A percentile compares a stretch with the other conserved stretches of the same genome.
phyloP scores from a whole-genome alignment of 495 filamentous ascomycete genomes.

The Penicillium chermesinum region DNA sequence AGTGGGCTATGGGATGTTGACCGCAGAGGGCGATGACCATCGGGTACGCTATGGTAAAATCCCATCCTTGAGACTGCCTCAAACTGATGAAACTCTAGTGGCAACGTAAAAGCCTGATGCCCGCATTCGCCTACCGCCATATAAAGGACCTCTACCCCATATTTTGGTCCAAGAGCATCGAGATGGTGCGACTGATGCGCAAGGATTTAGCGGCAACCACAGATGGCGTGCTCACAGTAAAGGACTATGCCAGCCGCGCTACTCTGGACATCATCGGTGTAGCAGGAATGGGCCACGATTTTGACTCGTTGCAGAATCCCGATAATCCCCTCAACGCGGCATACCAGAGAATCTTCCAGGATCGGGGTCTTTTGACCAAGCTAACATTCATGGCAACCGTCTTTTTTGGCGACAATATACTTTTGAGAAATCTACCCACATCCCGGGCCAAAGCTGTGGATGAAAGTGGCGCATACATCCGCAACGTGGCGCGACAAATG shows the following conservation, averaged over 20 bases:
- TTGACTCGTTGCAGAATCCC: slow-evolving; percentile 63
- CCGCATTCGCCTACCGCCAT: slow-evolving; percentile 80
- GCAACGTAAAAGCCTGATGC: slow-evolving; percentile 75
- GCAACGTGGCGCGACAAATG: slow-evolving; percentile 56
- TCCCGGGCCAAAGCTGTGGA: slow-evolving; percentile 59
- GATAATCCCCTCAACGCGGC: slow-evolving; percentile 56
- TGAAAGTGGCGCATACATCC: slow-evolving; percentile 52
- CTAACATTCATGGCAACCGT: slow-evolving; percentile 40
- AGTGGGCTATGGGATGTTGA: slow-evolving; percentile 69
- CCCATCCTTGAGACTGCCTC: neutral
- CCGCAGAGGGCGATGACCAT: slow-evolving; percentile 85
- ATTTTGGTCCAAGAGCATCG: slow-evolving; percentile 69
- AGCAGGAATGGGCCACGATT: slow-evolving; percentile 80
- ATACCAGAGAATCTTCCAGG: slow-evolving; percentile 50
- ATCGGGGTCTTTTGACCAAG: slow-evolving; percentile 13
- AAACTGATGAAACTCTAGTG: slow-evolving; percentile 16
- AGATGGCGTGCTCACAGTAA: slow-evolving; percentile 50
- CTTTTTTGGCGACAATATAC: slow-evolving; percentile 28
- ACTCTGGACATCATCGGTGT: slow-evolving; percentile 88
- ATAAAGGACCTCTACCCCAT: slow-evolving; percentile 79
- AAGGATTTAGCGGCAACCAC: slow-evolving; percentile 19
- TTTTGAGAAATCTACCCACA: slow-evolving; percentile 52
- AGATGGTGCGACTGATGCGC: slow-evolving; percentile 43
- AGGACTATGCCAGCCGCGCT: slow-evolving; percentile 61
- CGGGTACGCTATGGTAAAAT: slow-evolving; percentile 37